phyloP scores from a whole-genome alignment of 495 filamentous ascomycete genomes.

The Aspergillus kassunensis region DNA sequence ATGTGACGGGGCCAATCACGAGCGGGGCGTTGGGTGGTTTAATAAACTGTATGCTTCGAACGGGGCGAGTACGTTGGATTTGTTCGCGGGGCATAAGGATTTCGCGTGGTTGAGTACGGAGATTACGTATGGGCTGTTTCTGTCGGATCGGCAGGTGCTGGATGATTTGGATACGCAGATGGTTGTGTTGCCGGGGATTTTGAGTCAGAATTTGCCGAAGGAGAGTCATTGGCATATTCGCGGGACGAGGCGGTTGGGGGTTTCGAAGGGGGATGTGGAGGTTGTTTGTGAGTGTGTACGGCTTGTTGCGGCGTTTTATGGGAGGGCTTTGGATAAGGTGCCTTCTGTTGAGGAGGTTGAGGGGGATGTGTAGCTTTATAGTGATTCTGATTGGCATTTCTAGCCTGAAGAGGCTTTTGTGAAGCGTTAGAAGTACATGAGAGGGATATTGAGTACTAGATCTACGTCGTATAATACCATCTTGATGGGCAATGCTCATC shows the following conservation, averaged over 20 bases:
- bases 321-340: constrained; percentile 37
- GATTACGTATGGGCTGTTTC: constrained; percentile 56
- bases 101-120: constrained; percentile 39
- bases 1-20: constrained; percentile 44
- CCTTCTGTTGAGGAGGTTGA: constrained; percentile 47
- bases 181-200: constrained; percentile 52
- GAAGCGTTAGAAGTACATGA: too few relatives aligned
- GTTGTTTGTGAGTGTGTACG: constrained; percentile 37
- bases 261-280: constrained; percentile 49
- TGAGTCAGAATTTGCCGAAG: constrained; percentile 52
- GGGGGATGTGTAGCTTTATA: constrained; percentile 27
- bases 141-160: constrained; percentile 51
- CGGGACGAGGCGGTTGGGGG: constrained; percentile 48
- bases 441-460: too few relatives aligned
- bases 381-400: neutral
- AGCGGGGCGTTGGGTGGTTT: constrained; percentile 44
- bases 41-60: constrained; percentile 39
- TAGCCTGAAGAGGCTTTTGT: too few relatives aligned
- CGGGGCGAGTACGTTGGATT: constrained; percentile 30
- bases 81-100: constrained; percentile 49
- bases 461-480: too few relatives aligned
- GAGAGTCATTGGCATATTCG: constrained; percentile 58
- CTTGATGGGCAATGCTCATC: too few relatives aligned
- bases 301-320: constrained; percentile 35
- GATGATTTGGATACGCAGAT: constrained; percentile 52